These are phyloP conservation scores for Trichosporon sp. DNA, from an alignment of 1,284 basidiomycete species.

Conservation along the genomic window DNA sequence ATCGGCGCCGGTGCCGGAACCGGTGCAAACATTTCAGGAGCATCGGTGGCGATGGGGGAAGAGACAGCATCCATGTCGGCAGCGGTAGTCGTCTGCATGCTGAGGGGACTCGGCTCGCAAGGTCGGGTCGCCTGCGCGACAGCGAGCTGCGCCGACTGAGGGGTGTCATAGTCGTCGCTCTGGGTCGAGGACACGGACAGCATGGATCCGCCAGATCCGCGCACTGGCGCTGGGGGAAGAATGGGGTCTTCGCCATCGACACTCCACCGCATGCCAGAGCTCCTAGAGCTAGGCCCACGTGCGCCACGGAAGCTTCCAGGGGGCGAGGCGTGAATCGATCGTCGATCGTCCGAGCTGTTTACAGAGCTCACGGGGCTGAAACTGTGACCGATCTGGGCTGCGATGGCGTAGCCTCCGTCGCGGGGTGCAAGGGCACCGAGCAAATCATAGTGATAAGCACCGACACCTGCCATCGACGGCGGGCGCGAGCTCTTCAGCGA, in stretches of 20 bases:
- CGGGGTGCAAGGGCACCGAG: slow-evolving; percentile 49
- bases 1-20: background rate
- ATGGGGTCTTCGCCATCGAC: slow-evolving; percentile 49
- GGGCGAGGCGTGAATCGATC: slow-evolving; percentile 31
- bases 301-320: slow-evolving; percentile 28
- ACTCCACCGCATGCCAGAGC: slow-evolving; percentile 52
- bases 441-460: slow-evolving; percentile 48
- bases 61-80: slow-evolving; percentile 26
- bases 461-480: slow-evolving; percentile 35
- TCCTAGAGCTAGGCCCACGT: slow-evolving; percentile 45
- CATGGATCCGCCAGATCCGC: slow-evolving; percentile 18
- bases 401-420: slow-evolving; percentile 56
- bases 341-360: slow-evolving; percentile 41
- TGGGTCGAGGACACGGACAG: slow-evolving; percentile 13
- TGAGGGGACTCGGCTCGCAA: slow-evolving; percentile 38
- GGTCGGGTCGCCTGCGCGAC: slow-evolving; percentile 30
- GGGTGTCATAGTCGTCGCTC: slow-evolving; percentile 16
- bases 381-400: slow-evolving; percentile 45
- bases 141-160: slow-evolving; percentile 21
- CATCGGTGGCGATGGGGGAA: slow-evolving; percentile 19
- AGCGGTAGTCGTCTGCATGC: slow-evolving; percentile 37
- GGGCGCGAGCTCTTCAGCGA: slow-evolving; percentile 37
- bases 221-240: slow-evolving; percentile 31
- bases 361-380: slow-evolving; percentile 27
- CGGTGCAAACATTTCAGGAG: background rate